A percentile compares a stretch with the other conserved stretches of the same genome.
Evolutionary conservation across 2,329 filamentous ascomycete species (phyloP).

Genomic region (Rutstroemia sp.): DNA sequence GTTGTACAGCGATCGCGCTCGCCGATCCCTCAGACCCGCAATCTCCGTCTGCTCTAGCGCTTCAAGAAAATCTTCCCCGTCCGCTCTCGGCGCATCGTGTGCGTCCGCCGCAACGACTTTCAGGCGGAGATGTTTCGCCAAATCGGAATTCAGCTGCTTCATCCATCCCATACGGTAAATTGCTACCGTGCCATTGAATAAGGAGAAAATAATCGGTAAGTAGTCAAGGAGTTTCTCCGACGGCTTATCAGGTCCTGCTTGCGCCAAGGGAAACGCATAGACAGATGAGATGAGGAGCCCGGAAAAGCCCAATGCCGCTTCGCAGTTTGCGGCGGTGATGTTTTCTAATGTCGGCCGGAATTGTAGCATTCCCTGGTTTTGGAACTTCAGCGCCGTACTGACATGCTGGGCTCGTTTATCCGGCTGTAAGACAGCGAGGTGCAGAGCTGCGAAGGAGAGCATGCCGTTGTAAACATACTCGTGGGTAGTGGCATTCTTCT

Average conservation of each 20-base stretch:
- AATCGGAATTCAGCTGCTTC: not conserved
- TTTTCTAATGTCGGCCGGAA: not conserved
- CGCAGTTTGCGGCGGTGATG: not conserved
- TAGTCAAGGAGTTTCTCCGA: not conserved
- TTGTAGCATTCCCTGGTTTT: not conserved
- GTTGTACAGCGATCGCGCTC: not conserved
- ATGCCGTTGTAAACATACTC: slow-evolving; percentile 6
- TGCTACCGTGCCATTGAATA: slow-evolving; percentile 4
- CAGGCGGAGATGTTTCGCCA: not conserved
- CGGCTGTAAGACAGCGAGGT: not conserved
- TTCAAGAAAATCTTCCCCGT: not conserved
- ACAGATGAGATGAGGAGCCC: slow-evolving; percentile 1
- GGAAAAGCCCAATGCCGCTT: slow-evolving; percentile 2
- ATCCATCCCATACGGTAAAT: slow-evolving; percentile 6
- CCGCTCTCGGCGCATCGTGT: not conserved
- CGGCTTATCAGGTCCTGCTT: not conserved
- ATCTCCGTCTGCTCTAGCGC: not conserved
- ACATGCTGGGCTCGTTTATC: not conserved
- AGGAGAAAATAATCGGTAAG: not conserved
- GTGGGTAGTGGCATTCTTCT: not conserved
- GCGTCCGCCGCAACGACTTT: not conserved
- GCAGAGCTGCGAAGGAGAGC: slow-evolving; percentile 2
- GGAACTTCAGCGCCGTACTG: not conserved
- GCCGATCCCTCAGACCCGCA: not conserved
- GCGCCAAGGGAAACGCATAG: slow-evolving; percentile 2